These are phyloP conservation scores for Entrophospora sp. DNA, from an alignment of 192 early-diverging fungal species.

Conservation along the genomic window DNA sequence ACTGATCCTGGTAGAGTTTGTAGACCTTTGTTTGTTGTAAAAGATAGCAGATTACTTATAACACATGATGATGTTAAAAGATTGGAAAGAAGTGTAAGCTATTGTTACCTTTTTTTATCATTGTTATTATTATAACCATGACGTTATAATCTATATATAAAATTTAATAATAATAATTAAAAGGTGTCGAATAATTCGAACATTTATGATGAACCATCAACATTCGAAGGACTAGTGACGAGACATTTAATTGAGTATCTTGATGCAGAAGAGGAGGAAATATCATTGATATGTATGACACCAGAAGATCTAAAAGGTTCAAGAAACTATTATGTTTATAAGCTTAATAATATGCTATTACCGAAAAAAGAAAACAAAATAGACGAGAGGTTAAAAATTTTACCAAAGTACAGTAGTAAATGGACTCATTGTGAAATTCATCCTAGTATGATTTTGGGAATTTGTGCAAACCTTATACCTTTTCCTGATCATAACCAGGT, in stretches of 20 bases:
- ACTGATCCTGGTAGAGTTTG: constrained; percentile 94
- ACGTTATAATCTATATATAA: too few relatives aligned
- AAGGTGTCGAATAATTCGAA: too few relatives aligned
- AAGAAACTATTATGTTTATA: constrained; percentile 19
- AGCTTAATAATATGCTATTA: background rate
- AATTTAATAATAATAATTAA: too few relatives aligned
- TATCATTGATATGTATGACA: constrained; percentile 95
- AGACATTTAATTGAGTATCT: constrained; percentile 88
- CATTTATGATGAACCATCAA: too few relatives aligned
- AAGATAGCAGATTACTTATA: constrained; percentile 60
- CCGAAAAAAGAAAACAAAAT: constrained; percentile 36
- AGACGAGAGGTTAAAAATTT: background rate
- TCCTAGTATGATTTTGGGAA: constrained; percentile 97
- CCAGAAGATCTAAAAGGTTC: constrained; percentile 79
- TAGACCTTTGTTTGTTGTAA: constrained; percentile 88
- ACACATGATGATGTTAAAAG: constrained; percentile 49
- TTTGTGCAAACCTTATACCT: constrained; percentile 96
- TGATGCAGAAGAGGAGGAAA: constrained; percentile 98
- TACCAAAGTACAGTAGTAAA: background rate
- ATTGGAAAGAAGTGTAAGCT: too few relatives aligned
- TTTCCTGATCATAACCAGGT: constrained; percentile 99
- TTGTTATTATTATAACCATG: too few relatives aligned
- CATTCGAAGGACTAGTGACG: constrained; percentile 60
- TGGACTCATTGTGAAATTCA: constrained; percentile 99
- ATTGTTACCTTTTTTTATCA: too few relatives aligned